These are phyloP conservation scores for Aspergillus sp. DNA, from an alignment of 2,329 filamentous ascomycete genomes.

Conservation along the genomic window DNA sequence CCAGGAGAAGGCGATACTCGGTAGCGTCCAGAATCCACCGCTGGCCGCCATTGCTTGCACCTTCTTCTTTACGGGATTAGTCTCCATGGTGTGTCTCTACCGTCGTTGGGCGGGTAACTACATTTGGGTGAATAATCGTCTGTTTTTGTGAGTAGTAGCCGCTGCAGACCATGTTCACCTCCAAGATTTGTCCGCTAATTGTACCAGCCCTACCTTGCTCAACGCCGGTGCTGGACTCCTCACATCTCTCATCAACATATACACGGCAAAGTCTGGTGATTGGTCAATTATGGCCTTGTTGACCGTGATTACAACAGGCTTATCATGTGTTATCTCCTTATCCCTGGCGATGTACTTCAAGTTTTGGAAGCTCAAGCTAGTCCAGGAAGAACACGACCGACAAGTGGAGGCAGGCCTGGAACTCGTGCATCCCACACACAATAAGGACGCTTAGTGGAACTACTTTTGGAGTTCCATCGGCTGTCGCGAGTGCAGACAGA, in stretches of 20 bases:
- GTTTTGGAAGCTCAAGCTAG: conserved; percentile 31
- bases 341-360: conserved; percentile 37
- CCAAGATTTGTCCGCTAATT: conserved; percentile 4
- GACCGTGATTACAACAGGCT: conserved; percentile 36
- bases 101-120: conserved; percentile 50
- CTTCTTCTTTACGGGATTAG: conserved; percentile 42
- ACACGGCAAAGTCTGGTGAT: conserved; percentile 46
- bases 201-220: conserved; percentile 34
- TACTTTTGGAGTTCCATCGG: not conserved
- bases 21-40: conserved; percentile 37
- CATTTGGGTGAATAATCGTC: conserved; percentile 54
- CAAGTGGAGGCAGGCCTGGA: conserved; percentile 25
- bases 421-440: not conserved
- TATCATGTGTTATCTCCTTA: conserved; percentile 18
- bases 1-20: conserved; percentile 30
- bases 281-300: conserved; percentile 46
- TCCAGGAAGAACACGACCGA: conserved; percentile 32
- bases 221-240: conserved; percentile 53
- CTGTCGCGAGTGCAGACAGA: not conserved
- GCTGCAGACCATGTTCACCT: not conserved
- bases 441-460: not conserved
- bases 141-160: conserved; percentile 43
- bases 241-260: conserved; percentile 51
- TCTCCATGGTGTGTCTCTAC: conserved; percentile 47
- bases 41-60: conserved; percentile 46